Evolutionary conservation across 2,329 filamentous ascomycete species (phyloP), one percentile per base, ranked within the genome.

Genomic region (Fusarium succisae): DNA sequence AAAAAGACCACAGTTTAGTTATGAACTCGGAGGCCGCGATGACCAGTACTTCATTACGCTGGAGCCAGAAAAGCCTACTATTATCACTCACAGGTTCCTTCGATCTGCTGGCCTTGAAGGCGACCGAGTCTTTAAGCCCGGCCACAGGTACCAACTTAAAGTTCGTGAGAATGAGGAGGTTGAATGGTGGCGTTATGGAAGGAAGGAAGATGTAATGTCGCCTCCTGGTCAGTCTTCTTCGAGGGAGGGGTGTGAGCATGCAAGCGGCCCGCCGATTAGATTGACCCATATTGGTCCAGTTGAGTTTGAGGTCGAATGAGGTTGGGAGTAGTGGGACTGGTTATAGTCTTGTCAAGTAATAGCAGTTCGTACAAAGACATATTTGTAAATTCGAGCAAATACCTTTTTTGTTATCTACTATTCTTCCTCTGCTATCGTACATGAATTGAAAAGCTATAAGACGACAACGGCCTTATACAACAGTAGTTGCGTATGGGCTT

Each of bases 401-500:
- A n/a, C 6, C 5, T 10, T 2, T 10, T 43, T 28, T 47, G 8
- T 4, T 14, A 47, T 14, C 4, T 0, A 20, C 18, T 26, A 8
- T 11, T 15, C 11, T 22, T 47, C 18, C 9, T 0, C 18, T 20
- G 6, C 18, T 5, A 22, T 22, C 7, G 8, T 22, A 28, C 18
- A 47, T 22, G 6, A 28, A 15, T 15, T 28, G 1, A 22, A 17
- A 48, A 3, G 18, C 20, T 22, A 3, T 4, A 15, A 48, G 14
- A 8, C 20, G 20, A 30, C 20, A 48, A 48, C 3, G 12, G 20
- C 10, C 6, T 32, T 14, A 41, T 15, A 26, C 2, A 10, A 58
- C 39, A 12, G 32, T 32, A 4, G 18, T 41, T 14, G 59, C 70
- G 22, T 59, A 73, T n/a, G 55, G 51, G 15, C 55, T 71, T 32